Evolutionary conservation across 495 filamentous ascomycete species (phyloP).

Genomic region (Aspergillus wentii): DNA sequence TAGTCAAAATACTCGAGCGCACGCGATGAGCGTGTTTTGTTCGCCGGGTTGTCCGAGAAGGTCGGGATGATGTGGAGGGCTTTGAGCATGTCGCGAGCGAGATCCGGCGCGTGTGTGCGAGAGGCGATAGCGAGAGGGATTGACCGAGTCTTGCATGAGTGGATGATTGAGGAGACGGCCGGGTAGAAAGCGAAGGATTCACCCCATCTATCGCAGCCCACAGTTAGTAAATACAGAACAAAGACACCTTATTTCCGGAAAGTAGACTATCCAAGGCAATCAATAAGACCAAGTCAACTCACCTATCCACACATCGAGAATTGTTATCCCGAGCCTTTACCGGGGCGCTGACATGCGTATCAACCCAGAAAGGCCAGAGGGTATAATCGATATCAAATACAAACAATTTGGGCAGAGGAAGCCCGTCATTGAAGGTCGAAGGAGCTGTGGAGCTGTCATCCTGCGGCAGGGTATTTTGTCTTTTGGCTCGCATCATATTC

Average conservation of each 20-base stretch:
- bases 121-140: conserved; percentile 73
- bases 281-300: no score
- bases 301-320: conserved; percentile 47
- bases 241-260: no score
- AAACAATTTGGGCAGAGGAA: conserved; percentile 77
- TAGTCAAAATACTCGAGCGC: conserved; percentile 75
- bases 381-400: conserved; percentile 97
- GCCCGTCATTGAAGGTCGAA: conserved; percentile 67
- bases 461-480: conserved; percentile 32
- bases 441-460: conserved; percentile 43
- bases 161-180: conserved; percentile 69
- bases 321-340: conserved; percentile 60
- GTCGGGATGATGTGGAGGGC: conserved; percentile 60
- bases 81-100: conserved; percentile 76
- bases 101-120: conserved; percentile 75
- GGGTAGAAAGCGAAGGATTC: conserved; percentile 79
- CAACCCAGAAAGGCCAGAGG: conserved; percentile 95
- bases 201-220: conserved; percentile 57
- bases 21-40: conserved; percentile 35
- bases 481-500: conserved; percentile 31
- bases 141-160: conserved; percentile 48
- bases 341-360: conserved; percentile 83
- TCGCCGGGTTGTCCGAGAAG: conserved; percentile 35
- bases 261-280: no score
- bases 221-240: no score